Evolutionary conservation across 2,329 filamentous ascomycete species (phyloP).

Genomic region (Myriosclerotinia scirpicola): DNA sequence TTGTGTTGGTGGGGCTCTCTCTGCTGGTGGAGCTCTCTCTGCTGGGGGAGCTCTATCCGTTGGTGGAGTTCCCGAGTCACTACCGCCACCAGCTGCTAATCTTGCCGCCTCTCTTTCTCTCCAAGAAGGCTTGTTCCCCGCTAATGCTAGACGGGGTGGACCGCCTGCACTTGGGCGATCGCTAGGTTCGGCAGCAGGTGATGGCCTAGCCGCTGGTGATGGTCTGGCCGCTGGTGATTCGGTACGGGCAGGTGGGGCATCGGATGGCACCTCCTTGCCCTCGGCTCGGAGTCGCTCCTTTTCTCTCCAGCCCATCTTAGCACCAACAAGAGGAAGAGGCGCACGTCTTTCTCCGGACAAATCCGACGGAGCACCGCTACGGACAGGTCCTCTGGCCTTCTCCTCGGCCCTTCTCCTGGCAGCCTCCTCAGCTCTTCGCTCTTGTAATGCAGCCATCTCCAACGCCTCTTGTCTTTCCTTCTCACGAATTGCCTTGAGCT

Average conservation of each 20-base stretch:
- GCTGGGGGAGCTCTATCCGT: not conserved
- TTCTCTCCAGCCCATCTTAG: conserved; percentile 62
- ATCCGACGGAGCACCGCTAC: conserved; percentile 45
- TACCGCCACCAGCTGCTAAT: conserved; percentile 38
- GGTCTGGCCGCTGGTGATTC: too few species aligned
- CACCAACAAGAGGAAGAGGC: conserved; percentile 58
- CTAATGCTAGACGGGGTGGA: conserved; percentile 56
- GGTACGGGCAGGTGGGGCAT: not conserved
- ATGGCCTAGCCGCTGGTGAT: too few species aligned
- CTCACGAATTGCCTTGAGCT: conserved; percentile 64
- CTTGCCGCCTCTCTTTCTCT: conserved; percentile 59
- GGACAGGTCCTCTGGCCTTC: conserved; percentile 44
- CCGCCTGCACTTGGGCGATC: conserved; percentile 47
- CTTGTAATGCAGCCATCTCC: conserved; percentile 68
- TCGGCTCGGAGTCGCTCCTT: conserved; percentile 56
- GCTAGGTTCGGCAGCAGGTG: conserved; percentile 42
- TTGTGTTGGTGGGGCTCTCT: conserved; percentile 37
- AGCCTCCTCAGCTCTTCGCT: conserved; percentile 83
- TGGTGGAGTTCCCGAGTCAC: too few species aligned
- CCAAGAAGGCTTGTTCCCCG: conserved; percentile 53
- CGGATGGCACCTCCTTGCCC: conserved; percentile 32
- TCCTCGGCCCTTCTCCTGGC: conserved; percentile 70
- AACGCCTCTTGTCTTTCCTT: conserved; percentile 66
- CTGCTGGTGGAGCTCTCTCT: not conserved
- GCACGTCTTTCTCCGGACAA: conserved; percentile 58